Percentiles rank a stretch among this genome's conserved stretches.
These are phyloP conservation scores for Solanum bukasovii DNA, from an alignment of 257 asterid species.

Conservation along the genomic window DNA sequence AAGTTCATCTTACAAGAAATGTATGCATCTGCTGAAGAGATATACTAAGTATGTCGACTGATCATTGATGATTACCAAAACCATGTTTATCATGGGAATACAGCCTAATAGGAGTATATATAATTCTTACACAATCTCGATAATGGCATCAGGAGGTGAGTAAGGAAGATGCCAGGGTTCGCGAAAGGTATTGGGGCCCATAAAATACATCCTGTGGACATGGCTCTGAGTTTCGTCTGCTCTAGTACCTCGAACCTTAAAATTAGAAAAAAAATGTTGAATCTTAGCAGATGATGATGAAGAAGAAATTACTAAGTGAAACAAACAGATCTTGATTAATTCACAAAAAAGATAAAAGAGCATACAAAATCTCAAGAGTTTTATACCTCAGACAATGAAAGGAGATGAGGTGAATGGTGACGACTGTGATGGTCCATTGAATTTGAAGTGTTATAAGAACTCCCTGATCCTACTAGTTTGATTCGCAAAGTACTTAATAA, in stretches of 20 bases:
- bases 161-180: conserved; percentile 99
- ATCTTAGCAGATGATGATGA: background rate
- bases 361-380: background rate
- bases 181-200: conserved; percentile 94
- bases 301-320: background rate
- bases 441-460: conserved; percentile 39
- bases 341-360: background rate
- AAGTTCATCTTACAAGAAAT: background rate
- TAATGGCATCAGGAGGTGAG: conserved; percentile 79
- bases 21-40: background rate
- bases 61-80: background rate
- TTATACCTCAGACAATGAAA: conserved; percentile 86
- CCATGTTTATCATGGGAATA: background rate
- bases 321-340: background rate
- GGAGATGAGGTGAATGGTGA: conserved; percentile 80
- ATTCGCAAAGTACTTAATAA: conserved; percentile 56
- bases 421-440: conserved; percentile 57
- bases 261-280: background rate
- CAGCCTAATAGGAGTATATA: background rate
- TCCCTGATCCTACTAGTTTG: conserved; percentile 68
- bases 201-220: conserved; percentile 89
- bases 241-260: conserved; percentile 84
- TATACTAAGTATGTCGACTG: background rate
- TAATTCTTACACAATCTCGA: conserved; percentile 77
- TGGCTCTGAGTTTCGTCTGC: conserved; percentile 81